Percentiles rank a stretch among this genome's conserved stretches.
Conservation (phyloP, 148 eudicot genomes). For the Salicornia ramosissima region DNA sequence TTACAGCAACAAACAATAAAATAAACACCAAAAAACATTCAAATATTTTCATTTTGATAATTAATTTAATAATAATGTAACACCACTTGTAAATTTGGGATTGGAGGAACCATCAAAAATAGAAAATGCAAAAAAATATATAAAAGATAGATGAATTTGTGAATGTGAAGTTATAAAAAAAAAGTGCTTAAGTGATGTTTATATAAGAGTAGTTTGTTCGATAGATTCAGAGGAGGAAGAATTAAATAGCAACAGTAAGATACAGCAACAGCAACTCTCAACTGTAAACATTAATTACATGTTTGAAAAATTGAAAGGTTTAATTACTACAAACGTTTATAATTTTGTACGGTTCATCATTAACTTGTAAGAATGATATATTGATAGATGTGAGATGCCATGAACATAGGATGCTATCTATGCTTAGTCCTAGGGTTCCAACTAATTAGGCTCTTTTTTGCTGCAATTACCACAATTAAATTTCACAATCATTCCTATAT, state of each 20-base stretch:
- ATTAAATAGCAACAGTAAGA: slow-evolving; percentile 9
- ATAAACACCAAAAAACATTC: not conserved
- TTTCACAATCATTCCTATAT: not conserved
- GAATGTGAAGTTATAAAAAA: not conserved
- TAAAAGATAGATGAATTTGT: not conserved
- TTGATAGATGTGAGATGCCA: too few species aligned
- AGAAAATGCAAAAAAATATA: not conserved
- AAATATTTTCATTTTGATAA: not conserved
- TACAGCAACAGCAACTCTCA: slow-evolving; percentile 24
- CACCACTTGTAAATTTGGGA: not conserved
- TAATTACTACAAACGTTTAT: not conserved
- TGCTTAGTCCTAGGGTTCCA: not conserved
- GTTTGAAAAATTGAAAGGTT: slow-evolving; percentile 7
- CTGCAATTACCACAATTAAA: not conserved
- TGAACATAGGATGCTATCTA: not conserved
- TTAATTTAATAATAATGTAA: too few species aligned
- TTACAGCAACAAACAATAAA: slow-evolving; percentile 33
- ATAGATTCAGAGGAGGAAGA: not conserved
- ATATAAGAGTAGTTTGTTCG: not conserved
- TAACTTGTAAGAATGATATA: not conserved
- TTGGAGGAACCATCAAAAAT: not conserved
- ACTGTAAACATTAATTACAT: slow-evolving; percentile 22
- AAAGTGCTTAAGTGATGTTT: slow-evolving; percentile 2
- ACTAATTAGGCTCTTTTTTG: not conserved
- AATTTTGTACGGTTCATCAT: slow-evolving; percentile 5